Evolutionary conservation across 352 stramenopile genomes (phyloP).

Genomic region (Hyaloperonospora arabidopsidis): DNA sequence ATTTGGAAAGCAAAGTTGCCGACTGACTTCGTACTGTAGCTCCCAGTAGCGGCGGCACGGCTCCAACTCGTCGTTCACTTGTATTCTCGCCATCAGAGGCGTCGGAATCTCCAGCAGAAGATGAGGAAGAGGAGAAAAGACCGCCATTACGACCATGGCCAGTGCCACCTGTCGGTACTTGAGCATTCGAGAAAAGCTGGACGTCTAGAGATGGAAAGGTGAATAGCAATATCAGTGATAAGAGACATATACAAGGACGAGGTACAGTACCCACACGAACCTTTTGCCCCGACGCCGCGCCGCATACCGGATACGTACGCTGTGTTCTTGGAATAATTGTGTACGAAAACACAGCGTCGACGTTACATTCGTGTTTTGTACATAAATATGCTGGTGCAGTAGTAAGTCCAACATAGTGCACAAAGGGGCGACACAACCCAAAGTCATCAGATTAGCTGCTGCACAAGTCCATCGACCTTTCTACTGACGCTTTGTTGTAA

Average conservation of each 20-base stretch:
- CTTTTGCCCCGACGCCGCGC: conserved; percentile 8
- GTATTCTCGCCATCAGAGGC: conserved; percentile 17
- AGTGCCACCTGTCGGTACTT: conserved; percentile 9
- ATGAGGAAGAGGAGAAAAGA: conserved; percentile 36
- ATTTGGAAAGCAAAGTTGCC: conserved; percentile 21
- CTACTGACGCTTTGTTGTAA: no score
- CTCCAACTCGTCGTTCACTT: conserved; percentile 5
- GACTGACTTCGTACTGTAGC: conserved; percentile 19
- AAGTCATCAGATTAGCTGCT: no score
- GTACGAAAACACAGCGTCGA: no score
- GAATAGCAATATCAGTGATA: conserved; percentile 1
- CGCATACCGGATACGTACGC: no score
- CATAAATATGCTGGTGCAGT: no score
- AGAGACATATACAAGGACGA: background rate
- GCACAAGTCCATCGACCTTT: no score
- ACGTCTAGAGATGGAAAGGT: conserved; percentile 11
- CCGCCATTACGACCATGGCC: conserved; percentile 28
- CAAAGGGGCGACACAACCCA: no score
- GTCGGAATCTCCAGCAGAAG: conserved; percentile 24
- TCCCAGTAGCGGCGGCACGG: conserved; percentile 14
- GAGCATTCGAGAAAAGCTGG: conserved; percentile 15
- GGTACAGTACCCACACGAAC: conserved; percentile 2
- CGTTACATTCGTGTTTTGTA: no score
- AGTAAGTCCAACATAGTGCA: no score
- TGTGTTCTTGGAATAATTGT: no score